These are phyloP conservation scores for Boletus reticulatus DNA, from an alignment of 768 basidiomycete species.

Conservation along the genomic window DNA sequence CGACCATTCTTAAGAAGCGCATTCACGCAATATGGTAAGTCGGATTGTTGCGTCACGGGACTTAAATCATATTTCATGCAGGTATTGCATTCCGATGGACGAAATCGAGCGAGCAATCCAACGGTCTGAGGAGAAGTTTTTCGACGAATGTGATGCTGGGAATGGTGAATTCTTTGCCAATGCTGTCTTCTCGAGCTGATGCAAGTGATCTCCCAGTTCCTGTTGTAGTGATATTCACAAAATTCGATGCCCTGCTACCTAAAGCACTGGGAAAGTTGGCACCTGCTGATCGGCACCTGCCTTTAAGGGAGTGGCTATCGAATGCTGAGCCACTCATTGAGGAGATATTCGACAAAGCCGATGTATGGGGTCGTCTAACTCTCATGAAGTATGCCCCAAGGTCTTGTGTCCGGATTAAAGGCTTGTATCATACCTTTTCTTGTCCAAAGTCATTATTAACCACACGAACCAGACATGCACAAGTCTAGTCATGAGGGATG, in stretches of 20 bases:
- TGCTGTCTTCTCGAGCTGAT: not conserved
- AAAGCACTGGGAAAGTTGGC: not conserved
- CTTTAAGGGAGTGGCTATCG: not conserved
- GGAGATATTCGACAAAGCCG: not conserved
- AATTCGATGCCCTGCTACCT: conserved; percentile 1
- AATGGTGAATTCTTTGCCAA: not conserved
- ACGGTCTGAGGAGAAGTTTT: not conserved
- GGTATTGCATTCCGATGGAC: conserved; percentile 10
- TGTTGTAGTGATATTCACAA: conserved; percentile 2
- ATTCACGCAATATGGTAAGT: conserved; percentile 3
- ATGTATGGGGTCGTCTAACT: not conserved
- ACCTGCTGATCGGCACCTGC: not conserved
- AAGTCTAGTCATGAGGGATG: too few species aligned
- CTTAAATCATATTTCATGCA: not conserved
- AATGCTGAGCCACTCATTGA: not conserved
- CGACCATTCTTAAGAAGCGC: not conserved
- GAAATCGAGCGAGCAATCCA: not conserved
- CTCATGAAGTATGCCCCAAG: too few species aligned
- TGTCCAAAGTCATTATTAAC: too few species aligned
- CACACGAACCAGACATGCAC: too few species aligned
- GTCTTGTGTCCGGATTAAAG: too few species aligned
- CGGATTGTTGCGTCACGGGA: not conserved
- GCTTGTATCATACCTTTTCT: too few species aligned
- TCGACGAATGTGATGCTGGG: not conserved
- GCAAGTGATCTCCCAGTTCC: not conserved